These are phyloP conservation scores for Suhomyces faveliae DNA, from an alignment of 805 yeast genomes.

Conservation along the genomic window DNA sequence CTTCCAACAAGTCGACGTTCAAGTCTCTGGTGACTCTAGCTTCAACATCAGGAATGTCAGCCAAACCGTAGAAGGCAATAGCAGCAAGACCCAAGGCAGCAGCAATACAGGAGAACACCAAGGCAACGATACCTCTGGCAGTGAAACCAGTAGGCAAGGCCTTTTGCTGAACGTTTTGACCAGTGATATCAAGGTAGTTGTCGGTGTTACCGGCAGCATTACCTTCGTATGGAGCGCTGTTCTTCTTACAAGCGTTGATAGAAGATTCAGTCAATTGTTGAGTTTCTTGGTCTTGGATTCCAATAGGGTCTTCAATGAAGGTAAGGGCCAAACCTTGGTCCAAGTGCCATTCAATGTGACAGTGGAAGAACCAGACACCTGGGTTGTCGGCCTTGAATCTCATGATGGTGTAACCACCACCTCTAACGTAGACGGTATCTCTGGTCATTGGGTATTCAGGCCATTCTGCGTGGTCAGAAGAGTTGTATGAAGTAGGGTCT, in stretches of 20 bases:
- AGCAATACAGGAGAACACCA: constrained; percentile 84
- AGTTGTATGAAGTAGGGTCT: constrained; percentile 57
- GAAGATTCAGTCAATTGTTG: constrained; percentile 65
- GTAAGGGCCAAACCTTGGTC: constrained; percentile 86
- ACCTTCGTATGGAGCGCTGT: constrained; percentile 57
- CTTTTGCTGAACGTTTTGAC: constrained; percentile 68
- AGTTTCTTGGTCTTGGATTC: constrained; percentile 48
- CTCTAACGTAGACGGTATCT: constrained; percentile 76
- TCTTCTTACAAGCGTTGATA: constrained; percentile 56
- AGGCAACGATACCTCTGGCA: constrained; percentile 89
- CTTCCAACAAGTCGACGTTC: constrained; percentile 44
- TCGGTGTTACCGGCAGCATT: constrained; percentile 86
- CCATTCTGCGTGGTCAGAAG: constrained; percentile 40
- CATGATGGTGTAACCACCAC: constrained; percentile 81
- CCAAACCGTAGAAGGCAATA: constrained; percentile 80
- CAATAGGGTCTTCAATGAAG: constrained; percentile 79
- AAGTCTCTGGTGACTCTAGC: constrained; percentile 57
- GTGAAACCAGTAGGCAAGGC: constrained; percentile 87
- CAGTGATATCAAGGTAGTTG: constrained; percentile 64
- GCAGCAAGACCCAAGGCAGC: constrained; percentile 79
- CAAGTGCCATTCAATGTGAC: constrained; percentile 98
- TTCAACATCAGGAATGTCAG: constrained; percentile 74
- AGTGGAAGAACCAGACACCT: constrained; percentile 98
- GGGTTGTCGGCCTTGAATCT: constrained; percentile 93
- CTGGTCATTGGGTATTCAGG: constrained; percentile 82